Evolutionary conservation across 306 rosid species (phyloP), one percentile per base, ranked within the genome.

Genomic region (Cercis canadensis): DNA sequence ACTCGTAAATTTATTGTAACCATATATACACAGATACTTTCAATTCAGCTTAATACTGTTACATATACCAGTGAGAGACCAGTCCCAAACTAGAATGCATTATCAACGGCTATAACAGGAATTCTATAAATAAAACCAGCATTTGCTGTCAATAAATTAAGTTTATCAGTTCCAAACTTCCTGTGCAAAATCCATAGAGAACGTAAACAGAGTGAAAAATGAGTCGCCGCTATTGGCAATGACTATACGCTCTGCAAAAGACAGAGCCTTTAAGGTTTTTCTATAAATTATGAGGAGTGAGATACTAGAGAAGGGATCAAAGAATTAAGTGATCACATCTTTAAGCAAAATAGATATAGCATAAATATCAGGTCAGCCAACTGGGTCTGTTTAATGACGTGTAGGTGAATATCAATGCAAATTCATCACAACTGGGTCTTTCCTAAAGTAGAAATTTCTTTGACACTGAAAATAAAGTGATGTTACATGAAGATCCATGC

Each of bases 291-390:
- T 5, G 53, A 21, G 34, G 60, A 43, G 33, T 39, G 34, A 34
- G 32, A 7, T 46, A 37, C 17, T 2, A 31, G 19, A 32, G 49
- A 63, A 64, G 62, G 49, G 65, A 53, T 17, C 19, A 40, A 50
- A 13, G 29, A 24, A 31, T 2, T 0, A 39, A 62, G 45, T 14
- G 54, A 43, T 62, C 31, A 44, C 53, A 62, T 69, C 7, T 13
- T 55, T 57, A 15, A 54, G 29, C 34, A 63, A 60, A 63, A 63
- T 6, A 56, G 58, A 67, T 39, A 50, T 6, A 32, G 37, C 24
- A 64, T 15, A 65, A 37, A 41, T 52, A 10, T 50, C 63, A 64
- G 67, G 47, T n/a, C 68, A 56, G 34, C 36, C 37, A 24, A 32
- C 29, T 57, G 13, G 7, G 7, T 32, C 14, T 45, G 40, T 34